Evolutionary conservation across 2,329 filamentous ascomycete species (phyloP).

Genomic region (Alternaria sp.): DNA sequence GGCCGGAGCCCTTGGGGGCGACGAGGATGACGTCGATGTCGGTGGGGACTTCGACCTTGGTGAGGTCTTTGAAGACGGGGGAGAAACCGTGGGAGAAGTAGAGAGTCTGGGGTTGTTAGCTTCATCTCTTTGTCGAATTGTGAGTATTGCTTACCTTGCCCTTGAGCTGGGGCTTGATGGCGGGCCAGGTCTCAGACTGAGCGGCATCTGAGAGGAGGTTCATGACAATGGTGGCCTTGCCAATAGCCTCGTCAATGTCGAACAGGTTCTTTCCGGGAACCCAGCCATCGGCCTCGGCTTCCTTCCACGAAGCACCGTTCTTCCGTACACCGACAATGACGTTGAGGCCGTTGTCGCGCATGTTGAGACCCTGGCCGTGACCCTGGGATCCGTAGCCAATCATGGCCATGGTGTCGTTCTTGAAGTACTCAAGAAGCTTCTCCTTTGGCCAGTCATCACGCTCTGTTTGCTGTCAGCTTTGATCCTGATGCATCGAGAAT

Average conservation of each 20-base stretch:
- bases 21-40: slow-evolving; percentile 99
- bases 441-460: slow-evolving; percentile 97
- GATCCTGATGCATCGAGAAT: slow-evolving; percentile 16
- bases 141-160: slow-evolving; percentile 73
- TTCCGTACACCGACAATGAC: slow-evolving; percentile 99
- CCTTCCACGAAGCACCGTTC: slow-evolving; percentile 98
- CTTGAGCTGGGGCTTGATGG: slow-evolving; percentile 98
- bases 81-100: slow-evolving; percentile 99
- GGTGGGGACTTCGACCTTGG: slow-evolving; percentile 94
- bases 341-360: slow-evolving; percentile 99
- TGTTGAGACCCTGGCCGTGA: slow-evolving; percentile 98
- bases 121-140: slow-evolving; percentile 24
- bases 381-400: slow-evolving; percentile 99
- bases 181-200: slow-evolving; percentile 98
- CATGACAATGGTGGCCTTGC: slow-evolving; percentile 94
- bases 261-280: slow-evolving; percentile 98
- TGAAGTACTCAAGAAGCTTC: slow-evolving; percentile 99
- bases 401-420: slow-evolving; percentile 97
- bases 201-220: slow-evolving; percentile 98
- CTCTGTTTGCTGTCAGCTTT: slow-evolving; percentile 64
- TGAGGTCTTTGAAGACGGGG: slow-evolving; percentile 98
- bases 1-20: slow-evolving; percentile 98
- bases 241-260: slow-evolving; percentile 95
- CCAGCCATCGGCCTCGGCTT: slow-evolving; percentile 97
- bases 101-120: slow-evolving; percentile 70